Evolutionary conservation across 257 asterid species (phyloP).

Genomic region (Mitragyna speciosa): DNA sequence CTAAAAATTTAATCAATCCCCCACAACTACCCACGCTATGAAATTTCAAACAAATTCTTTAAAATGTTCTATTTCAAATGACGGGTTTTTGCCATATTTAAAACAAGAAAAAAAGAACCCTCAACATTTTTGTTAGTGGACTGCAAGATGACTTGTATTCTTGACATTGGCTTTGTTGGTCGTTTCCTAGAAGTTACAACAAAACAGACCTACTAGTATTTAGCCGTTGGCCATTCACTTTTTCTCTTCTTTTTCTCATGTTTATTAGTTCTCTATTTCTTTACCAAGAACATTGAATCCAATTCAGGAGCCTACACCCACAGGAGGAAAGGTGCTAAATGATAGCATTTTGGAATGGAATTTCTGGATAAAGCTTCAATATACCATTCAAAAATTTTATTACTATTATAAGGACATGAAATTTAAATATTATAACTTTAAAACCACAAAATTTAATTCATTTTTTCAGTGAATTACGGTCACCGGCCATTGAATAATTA

Average conservation of each 20-base stretch:
- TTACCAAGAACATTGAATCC: not conserved
- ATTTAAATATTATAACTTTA: not conserved
- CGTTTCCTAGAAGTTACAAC: not conserved
- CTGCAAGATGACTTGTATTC: not conserved
- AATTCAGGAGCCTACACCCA: not conserved
- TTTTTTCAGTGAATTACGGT: not conserved
- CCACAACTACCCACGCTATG: too few species aligned
- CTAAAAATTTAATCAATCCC: too few species aligned
- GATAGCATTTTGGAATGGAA: not conserved
- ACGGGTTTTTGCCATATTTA: too few species aligned
- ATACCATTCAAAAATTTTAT: not conserved
- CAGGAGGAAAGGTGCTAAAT: not conserved
- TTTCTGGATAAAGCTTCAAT: not conserved
- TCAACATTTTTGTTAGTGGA: not conserved
- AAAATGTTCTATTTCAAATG: too few species aligned
- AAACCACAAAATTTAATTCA: not conserved
- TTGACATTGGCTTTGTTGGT: constrained; percentile 13
- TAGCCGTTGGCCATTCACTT: not conserved
- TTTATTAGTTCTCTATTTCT: not conserved
- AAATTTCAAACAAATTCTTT: too few species aligned
- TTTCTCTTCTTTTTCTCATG: not conserved
- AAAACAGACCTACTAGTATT: not conserved
- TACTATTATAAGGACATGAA: not conserved
- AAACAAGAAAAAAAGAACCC: too few species aligned
- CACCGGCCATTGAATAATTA: not conserved